Conservation (phyloP, 208 protist genomes). For the Phytomonas sp. region DNA sequence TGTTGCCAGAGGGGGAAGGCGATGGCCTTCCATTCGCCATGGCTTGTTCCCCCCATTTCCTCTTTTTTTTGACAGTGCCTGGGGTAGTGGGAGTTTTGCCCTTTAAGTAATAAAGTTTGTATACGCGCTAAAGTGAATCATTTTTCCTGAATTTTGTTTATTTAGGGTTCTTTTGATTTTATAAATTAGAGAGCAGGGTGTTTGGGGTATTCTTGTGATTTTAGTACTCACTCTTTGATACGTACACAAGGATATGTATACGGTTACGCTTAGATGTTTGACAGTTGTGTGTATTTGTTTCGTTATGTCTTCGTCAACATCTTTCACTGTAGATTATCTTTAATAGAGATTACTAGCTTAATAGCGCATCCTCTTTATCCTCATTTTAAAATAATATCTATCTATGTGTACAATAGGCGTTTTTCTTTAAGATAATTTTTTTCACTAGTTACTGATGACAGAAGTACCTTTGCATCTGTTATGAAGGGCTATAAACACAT, state of each 20-base stretch:
- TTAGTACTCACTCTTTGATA: neutral
- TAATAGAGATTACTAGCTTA: neutral
- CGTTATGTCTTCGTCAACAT: neutral
- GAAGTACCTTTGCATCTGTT: constrained; percentile 2
- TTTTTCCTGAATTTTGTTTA: neutral
- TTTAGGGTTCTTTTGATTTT: neutral
- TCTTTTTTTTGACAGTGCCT: no score
- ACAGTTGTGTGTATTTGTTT: neutral
- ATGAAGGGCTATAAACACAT: neutral
- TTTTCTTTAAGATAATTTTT: neutral
- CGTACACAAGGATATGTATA: neutral
- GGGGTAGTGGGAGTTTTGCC: no score
- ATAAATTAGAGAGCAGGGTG: neutral
- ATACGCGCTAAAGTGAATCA: no score
- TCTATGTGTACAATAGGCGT: no score
- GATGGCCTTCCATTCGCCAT: no score
- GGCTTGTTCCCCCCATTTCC: no score
- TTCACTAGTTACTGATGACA: constrained; percentile 3
- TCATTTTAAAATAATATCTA: neutral
- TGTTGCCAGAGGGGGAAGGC: neutral
- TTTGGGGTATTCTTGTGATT: neutral
- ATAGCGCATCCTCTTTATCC: neutral
- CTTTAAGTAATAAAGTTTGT: no score
- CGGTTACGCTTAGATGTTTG: neutral
- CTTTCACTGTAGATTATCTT: neutral